Percentiles rank a stretch among this genome's conserved stretches.
phyloP scores from a whole-genome alignment of 352 stramenopile genomes.

The Pythium myriotylum region DNA sequence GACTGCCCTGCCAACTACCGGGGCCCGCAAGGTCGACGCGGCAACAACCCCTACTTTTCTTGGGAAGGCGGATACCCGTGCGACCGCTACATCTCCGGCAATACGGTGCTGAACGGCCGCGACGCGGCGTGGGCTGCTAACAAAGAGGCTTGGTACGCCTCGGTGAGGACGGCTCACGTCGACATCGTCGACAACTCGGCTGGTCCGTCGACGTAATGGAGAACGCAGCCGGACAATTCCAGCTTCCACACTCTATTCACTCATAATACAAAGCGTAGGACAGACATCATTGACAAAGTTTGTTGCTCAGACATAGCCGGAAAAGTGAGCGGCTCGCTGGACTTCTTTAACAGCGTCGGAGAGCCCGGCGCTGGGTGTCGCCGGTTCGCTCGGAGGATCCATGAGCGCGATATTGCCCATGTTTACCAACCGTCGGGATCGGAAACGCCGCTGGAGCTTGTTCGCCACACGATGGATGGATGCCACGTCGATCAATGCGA shows the following conservation, averaged over 20 bases:
- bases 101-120: conserved; percentile 45
- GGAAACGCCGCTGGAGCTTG: conserved; percentile 78
- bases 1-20: conserved; percentile 63
- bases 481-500: conserved; percentile 78
- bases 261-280: no score
- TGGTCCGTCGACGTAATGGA: no score
- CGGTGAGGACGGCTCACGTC: conserved; percentile 27
- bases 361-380: no score
- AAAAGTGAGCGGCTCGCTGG: no score
- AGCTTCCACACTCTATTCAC: no score
- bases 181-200: conserved; percentile 32
- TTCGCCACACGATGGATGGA: conserved; percentile 72
- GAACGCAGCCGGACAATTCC: no score
- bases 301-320: no score
- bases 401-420: no score
- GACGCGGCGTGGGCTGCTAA: conserved; percentile 34
- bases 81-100: conserved; percentile 55
- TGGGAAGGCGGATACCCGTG: conserved; percentile 62
- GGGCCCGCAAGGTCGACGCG: conserved; percentile 55
- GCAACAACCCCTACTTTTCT: conserved; percentile 44
- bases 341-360: no score
- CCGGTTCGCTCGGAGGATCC: no score
- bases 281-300: no score
- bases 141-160: conserved; percentile 38
- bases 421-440: conserved; percentile 21